These are phyloP conservation scores for Aspergillus indologenus DNA, from an alignment of 495 filamentous ascomycete species.

Conservation along the genomic window DNA sequence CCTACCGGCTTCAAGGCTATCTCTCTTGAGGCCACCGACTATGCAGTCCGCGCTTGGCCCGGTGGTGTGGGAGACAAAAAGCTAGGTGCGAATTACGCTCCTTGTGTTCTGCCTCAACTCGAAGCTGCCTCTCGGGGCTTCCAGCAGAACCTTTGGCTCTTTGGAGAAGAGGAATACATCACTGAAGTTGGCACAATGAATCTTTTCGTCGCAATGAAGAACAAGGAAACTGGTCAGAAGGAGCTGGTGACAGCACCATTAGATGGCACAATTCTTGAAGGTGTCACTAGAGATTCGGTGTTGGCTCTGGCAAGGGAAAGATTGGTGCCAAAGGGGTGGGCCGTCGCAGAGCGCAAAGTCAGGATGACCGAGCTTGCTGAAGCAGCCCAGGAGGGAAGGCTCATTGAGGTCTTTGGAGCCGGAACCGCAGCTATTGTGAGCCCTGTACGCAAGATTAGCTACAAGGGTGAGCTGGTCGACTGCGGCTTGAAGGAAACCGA, in stretches of 20 bases:
- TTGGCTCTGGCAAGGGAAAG: slow-evolving; percentile 78
- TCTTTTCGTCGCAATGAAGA: slow-evolving; percentile 77
- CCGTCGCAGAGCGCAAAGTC: slow-evolving; percentile 80
- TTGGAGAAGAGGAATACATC: slow-evolving; percentile 87
- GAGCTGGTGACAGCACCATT: slow-evolving; percentile 89
- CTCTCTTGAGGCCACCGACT: slow-evolving; percentile 87
- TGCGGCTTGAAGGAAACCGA: slow-evolving; percentile 74
- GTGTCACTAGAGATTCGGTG: slow-evolving; percentile 87
- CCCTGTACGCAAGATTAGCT: slow-evolving; percentile 83
- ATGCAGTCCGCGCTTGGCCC: slow-evolving; percentile 95
- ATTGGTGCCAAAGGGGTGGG: slow-evolving; percentile 83
- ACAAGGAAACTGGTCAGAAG: slow-evolving; percentile 81
- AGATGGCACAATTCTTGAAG: slow-evolving; percentile 95
- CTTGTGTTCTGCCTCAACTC: slow-evolving; percentile 89
- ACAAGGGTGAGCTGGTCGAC: slow-evolving; percentile 70
- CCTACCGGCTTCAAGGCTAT: slow-evolving; percentile 97
- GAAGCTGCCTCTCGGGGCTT: slow-evolving; percentile 85
- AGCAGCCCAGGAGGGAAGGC: slow-evolving; percentile 76
- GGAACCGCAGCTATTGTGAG: slow-evolving; percentile 77
- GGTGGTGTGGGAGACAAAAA: slow-evolving; percentile 97
- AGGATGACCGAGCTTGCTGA: slow-evolving; percentile 79
- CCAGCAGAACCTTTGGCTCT: slow-evolving; percentile 98
- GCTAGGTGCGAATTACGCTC: slow-evolving; percentile 96
- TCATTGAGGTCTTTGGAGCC: slow-evolving; percentile 89
- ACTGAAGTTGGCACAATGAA: slow-evolving; percentile 99